Percentiles rank a stretch among this genome's conserved stretches.
phyloP scores from a whole-genome alignment of 805 yeast genomes.

The Ogataea pilisensis region DNA sequence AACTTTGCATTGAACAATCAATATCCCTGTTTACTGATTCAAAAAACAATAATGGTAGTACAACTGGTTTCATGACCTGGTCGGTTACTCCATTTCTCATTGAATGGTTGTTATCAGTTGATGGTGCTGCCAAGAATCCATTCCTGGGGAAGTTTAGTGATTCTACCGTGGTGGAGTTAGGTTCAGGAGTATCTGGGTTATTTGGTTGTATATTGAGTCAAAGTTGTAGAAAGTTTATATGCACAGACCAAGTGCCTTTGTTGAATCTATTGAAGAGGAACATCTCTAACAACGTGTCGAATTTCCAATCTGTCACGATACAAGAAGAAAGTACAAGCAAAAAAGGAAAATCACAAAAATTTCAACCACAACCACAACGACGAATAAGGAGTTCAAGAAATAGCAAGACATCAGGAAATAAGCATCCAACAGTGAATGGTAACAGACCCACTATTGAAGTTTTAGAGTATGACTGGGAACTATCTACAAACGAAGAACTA shows the following conservation, averaged over 20 bases:
- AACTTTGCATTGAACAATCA: slow-evolving; percentile 32
- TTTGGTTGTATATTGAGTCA: slow-evolving; percentile 39
- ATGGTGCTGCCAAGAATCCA: slow-evolving; percentile 23
- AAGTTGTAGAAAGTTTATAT: slow-evolving; percentile 37
- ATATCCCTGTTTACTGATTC: slow-evolving; percentile 30
- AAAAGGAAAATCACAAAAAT: neutral
- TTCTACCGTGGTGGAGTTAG: slow-evolving; percentile 48
- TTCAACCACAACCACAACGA: neutral
- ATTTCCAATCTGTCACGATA: slow-evolving; percentile 24
- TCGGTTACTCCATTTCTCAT: slow-evolving; percentile 42
- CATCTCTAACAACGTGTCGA: slow-evolving; percentile 35
- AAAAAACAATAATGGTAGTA: slow-evolving; percentile 31
- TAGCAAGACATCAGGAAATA: slow-evolving; percentile 2
- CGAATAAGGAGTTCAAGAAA: neutral
- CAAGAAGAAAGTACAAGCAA: neutral
- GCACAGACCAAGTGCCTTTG: slow-evolving; percentile 56
- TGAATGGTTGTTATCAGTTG: slow-evolving; percentile 48
- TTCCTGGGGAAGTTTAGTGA: slow-evolving; percentile 17
- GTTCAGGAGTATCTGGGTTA: slow-evolving; percentile 58
- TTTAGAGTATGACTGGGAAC: slow-evolving; percentile 62
- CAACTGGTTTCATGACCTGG: slow-evolving; percentile 70
- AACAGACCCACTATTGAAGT: slow-evolving; percentile 35
- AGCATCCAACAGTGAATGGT: slow-evolving; percentile 4
- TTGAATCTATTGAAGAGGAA: slow-evolving; percentile 47
- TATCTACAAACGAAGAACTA: slow-evolving; percentile 19